These are phyloP conservation scores for Oryza officinalis DNA, from an alignment of 176 grass and related monocot species.

Conservation along the genomic window DNA sequence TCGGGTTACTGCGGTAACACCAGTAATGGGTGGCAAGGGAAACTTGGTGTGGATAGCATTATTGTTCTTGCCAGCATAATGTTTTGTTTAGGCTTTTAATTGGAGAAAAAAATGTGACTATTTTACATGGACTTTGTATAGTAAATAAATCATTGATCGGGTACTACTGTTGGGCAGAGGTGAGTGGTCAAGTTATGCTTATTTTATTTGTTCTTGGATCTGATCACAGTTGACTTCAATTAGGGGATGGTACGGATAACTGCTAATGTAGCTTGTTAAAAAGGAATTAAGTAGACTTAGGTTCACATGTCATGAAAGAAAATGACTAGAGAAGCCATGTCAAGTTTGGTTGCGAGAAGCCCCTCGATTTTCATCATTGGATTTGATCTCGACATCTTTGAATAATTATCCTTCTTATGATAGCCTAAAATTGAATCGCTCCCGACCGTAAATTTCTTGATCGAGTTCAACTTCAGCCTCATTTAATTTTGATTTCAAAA, in stretches of 20 bases:
- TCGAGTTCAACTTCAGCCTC: too few species aligned
- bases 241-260: neutral
- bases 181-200: neutral
- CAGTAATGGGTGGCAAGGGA: too few species aligned
- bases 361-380: neutral
- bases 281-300: conserved; percentile 4
- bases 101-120: neutral
- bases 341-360: neutral
- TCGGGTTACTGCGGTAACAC: too few species aligned
- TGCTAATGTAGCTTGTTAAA: neutral
- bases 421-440: neutral
- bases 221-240: conserved; percentile 7
- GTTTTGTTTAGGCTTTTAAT: neutral
- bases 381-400: neutral
- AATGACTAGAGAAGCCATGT: neutral
- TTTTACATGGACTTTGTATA: neutral
- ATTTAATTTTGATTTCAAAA: neutral
- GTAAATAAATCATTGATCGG: neutral
- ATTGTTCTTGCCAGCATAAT: neutral
- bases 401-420: neutral
- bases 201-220: conserved; percentile 26
- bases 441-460: too few species aligned
- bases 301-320: neutral
- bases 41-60: neutral
- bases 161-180: neutral